phyloP scores from a whole-genome alignment of 345 rosid species.

The Clausena lansium region DNA sequence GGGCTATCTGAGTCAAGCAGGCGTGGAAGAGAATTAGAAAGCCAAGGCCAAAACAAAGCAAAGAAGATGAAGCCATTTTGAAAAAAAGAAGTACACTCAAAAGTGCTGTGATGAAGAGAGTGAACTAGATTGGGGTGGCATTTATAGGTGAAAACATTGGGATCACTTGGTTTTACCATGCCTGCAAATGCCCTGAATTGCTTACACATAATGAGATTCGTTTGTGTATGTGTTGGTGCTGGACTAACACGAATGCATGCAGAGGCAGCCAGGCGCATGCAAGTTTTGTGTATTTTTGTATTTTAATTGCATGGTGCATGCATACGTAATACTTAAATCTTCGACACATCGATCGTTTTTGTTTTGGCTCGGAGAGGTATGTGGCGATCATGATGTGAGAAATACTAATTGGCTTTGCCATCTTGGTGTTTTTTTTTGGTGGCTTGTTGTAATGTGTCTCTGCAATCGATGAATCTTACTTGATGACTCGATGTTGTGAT shows the following conservation, averaged over 20 bases:
- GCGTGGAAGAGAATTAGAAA: slow-evolving; percentile 5
- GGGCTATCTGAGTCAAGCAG: slow-evolving; percentile 2
- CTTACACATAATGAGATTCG: not conserved
- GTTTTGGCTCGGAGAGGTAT: not conserved
- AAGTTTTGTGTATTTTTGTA: not conserved
- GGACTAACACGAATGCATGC: not conserved
- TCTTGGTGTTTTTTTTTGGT: not conserved
- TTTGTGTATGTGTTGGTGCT: not conserved
- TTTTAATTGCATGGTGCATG: not conserved
- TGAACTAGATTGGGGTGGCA: not conserved
- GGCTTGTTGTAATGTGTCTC: not conserved
- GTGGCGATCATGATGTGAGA: not conserved
- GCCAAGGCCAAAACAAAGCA: slow-evolving; percentile 3
- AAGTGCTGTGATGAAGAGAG: not conserved
- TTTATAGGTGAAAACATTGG: slow-evolving; percentile 1
- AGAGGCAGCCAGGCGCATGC: not conserved
- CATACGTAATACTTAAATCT: not conserved
- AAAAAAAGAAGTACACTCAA: too few relatives aligned
- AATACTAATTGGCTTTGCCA: not conserved
- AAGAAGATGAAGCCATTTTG: not conserved
- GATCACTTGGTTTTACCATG: not conserved
- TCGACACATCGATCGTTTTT: not conserved
- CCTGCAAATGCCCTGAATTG: not conserved
- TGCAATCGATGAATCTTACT: not conserved
- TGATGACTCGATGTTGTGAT: not conserved